phyloP scores from a whole-genome alignment of 352 stramenopile genomes.

The Phytophthora pluvialis region DNA sequence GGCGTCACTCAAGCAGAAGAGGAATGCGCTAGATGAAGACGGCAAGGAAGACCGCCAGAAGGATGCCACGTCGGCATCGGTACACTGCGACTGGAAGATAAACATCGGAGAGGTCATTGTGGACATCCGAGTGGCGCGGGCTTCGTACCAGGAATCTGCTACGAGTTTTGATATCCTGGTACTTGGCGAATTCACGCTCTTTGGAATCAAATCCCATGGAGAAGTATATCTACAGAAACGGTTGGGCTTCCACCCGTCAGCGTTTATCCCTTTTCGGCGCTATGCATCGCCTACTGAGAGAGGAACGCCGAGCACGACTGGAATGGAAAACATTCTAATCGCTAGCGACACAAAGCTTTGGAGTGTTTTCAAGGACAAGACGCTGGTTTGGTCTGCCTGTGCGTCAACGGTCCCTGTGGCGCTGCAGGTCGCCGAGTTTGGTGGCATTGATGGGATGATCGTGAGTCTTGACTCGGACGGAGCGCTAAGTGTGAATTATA shows the following conservation, averaged over 20 bases:
- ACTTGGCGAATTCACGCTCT: slow-evolving; percentile 83
- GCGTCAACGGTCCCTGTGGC: slow-evolving; percentile 63
- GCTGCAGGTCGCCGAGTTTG: slow-evolving; percentile 72
- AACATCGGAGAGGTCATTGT: slow-evolving; percentile 69
- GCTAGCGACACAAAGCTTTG: slow-evolving; percentile 78
- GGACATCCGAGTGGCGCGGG: slow-evolving; percentile 63
- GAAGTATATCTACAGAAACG: slow-evolving; percentile 82
- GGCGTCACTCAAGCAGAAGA: slow-evolving; percentile 73
- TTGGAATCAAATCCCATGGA: slow-evolving; percentile 79
- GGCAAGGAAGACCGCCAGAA: slow-evolving; percentile 35
- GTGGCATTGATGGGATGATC: slow-evolving; percentile 79
- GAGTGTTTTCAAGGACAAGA: slow-evolving; percentile 80
- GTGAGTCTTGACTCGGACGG: slow-evolving; percentile 82
- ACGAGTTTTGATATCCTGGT: slow-evolving; percentile 85
- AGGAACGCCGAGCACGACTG: slow-evolving; percentile 4
- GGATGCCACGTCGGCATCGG: slow-evolving; percentile 26
- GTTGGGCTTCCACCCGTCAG: slow-evolving; percentile 71
- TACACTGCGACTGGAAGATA: slow-evolving; percentile 75
- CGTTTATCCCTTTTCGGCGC: slow-evolving; percentile 63
- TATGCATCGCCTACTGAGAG: slow-evolving; percentile 24
- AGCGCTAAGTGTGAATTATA: slow-evolving; percentile 83
- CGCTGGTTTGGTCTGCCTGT: slow-evolving; percentile 83
- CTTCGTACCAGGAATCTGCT: slow-evolving; percentile 53
- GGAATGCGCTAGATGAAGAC: slow-evolving; percentile 50
- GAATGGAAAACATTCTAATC: slow-evolving; percentile 81